These are phyloP conservation scores for Antitrichia curtipendula DNA, from an alignment of 225 moss, liverwort and hornwort genomes.

Conservation along the genomic window DNA sequence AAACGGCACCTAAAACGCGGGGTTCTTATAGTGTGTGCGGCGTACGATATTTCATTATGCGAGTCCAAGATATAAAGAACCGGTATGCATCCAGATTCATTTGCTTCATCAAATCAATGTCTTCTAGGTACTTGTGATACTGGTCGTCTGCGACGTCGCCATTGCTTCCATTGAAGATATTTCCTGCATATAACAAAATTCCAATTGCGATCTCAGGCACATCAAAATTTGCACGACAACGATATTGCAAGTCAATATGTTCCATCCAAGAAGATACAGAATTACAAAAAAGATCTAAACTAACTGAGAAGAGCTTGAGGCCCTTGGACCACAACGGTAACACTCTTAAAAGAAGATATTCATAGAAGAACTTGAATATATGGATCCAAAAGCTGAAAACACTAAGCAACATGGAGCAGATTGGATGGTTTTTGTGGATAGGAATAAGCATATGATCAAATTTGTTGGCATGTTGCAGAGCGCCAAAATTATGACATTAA, in stretches of 20 bases:
- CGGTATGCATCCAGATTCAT: conserved; percentile 78
- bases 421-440: not conserved
- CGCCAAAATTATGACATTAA: not conserved
- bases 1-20: no score
- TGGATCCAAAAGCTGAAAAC: not conserved
- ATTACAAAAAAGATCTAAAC: not conserved
- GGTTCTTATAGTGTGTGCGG: no score
- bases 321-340: not conserved
- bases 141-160: conserved; percentile 77
- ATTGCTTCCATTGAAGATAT: conserved; percentile 17
- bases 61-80: conserved; percentile 83
- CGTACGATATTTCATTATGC: conserved; percentile 58
- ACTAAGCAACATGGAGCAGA: not conserved
- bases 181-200: conserved; percentile 26
- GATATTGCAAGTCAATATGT: not conserved
- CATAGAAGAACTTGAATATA: not conserved
- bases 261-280: not conserved
- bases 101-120: conserved; percentile 45
- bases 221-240: not conserved
- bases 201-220: not conserved
- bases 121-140: conserved; percentile 76
- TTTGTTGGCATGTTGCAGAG: not conserved
- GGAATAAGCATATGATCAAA: not conserved
- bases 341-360: not conserved
- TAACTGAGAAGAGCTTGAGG: not conserved